Percentiles rank a stretch among this genome's conserved stretches.
These are phyloP conservation scores for Beta macrorhiza DNA, from an alignment of 179 eudicot species.

Conservation along the genomic window DNA sequence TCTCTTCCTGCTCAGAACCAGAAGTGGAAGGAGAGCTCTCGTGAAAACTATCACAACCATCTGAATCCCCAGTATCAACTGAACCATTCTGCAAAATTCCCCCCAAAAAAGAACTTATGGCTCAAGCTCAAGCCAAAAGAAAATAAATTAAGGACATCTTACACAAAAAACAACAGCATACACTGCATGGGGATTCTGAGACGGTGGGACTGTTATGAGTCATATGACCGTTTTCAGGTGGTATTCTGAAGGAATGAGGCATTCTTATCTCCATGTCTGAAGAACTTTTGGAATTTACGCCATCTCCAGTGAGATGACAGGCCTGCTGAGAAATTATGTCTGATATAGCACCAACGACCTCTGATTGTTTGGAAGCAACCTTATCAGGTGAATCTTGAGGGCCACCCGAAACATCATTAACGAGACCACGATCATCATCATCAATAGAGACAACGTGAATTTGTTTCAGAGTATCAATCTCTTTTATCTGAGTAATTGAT, in stretches of 20 bases:
- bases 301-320: slow-evolving; percentile 23
- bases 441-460: slow-evolving; percentile 36
- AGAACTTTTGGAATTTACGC: slow-evolving; percentile 15
- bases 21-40: slow-evolving; percentile 43
- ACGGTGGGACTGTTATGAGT: slow-evolving; percentile 28
- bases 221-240: slow-evolving; percentile 28
- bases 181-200: slow-evolving; percentile 47
- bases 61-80: slow-evolving; percentile 34
- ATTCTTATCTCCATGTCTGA: slow-evolving; percentile 26
- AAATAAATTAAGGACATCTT: background rate
- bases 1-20: slow-evolving; percentile 36
- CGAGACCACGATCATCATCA: slow-evolving; percentile 26
- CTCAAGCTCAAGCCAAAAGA: slow-evolving; percentile 1
- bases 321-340: slow-evolving; percentile 22
- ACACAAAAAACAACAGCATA: slow-evolving; percentile 31
- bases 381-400: slow-evolving; percentile 31
- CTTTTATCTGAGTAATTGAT: slow-evolving; percentile 24
- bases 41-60: slow-evolving; percentile 42
- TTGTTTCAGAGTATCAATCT: slow-evolving; percentile 26
- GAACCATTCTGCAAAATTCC: slow-evolving; percentile 52
- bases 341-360: slow-evolving; percentile 23
- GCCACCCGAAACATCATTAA: slow-evolving; percentile 17
- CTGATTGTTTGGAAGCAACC: slow-evolving; percentile 23
- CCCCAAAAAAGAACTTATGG: slow-evolving; percentile 17
- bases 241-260: slow-evolving; percentile 29